Conservation (phyloP, 2,329 filamentous ascomycete species). For the Phyllosticta paracitricarpa region DNA sequence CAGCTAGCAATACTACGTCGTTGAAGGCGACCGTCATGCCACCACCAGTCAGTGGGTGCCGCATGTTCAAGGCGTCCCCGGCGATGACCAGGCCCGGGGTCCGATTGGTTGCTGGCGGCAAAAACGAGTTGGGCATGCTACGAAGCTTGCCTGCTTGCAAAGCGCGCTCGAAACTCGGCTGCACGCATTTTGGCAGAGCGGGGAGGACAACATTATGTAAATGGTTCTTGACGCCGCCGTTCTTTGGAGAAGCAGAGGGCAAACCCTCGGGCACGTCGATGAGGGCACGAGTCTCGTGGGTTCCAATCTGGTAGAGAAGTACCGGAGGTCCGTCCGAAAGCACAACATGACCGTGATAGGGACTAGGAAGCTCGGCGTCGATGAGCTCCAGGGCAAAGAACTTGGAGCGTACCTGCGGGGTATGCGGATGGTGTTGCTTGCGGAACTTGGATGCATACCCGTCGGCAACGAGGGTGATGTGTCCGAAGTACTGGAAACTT, state of each 20-base stretch:
- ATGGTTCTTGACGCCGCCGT: slow-evolving; percentile 78
- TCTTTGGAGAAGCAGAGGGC: slow-evolving; percentile 59
- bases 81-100: slow-evolving; percentile 68
- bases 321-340: slow-evolving; percentile 70
- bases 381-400: slow-evolving; percentile 93
- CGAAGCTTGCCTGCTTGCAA: slow-evolving; percentile 68
- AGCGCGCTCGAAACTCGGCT: slow-evolving; percentile 63
- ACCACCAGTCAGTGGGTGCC: slow-evolving; percentile 92
- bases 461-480: slow-evolving; percentile 81
- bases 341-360: slow-evolving; percentile 76
- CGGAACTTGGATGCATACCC: slow-evolving; percentile 90
- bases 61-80: slow-evolving; percentile 97
- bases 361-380: slow-evolving; percentile 68
- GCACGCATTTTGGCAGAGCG: slow-evolving; percentile 60
- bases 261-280: slow-evolving; percentile 76
- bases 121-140: slow-evolving; percentile 92
- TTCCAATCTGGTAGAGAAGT: slow-evolving; percentile 93
- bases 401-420: slow-evolving; percentile 66
- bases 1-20: slow-evolving; percentile 70
- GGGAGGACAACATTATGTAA: slow-evolving; percentile 72
- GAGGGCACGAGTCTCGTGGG: slow-evolving; percentile 82
- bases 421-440: slow-evolving; percentile 59
- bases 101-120: slow-evolving; percentile 67
- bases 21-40: slow-evolving; percentile 98
- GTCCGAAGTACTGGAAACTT: slow-evolving; percentile 62